These are phyloP conservation scores for Linnemannia exigua DNA, from an alignment of 192 early-diverging fungal genomes.

Conservation along the genomic window DNA sequence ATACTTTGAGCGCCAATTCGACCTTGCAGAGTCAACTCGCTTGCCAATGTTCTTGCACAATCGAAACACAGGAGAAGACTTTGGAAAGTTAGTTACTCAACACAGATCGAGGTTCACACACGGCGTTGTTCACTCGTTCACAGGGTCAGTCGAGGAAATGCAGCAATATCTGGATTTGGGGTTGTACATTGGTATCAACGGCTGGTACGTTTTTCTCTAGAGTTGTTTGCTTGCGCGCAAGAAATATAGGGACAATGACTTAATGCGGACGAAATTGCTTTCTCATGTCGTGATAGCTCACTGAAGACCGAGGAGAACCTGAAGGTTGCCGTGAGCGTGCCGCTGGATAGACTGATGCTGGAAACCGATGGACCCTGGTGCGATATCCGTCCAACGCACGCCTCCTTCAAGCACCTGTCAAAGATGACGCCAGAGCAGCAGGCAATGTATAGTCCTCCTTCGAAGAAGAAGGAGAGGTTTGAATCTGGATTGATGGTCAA, in stretches of 20 bases:
- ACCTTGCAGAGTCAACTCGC: slow-evolving; percentile 77
- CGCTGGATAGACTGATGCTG: slow-evolving; percentile 86
- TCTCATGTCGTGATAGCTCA: slow-evolving; percentile 58
- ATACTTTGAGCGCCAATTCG: slow-evolving; percentile 87
- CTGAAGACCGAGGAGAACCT: slow-evolving; percentile 91
- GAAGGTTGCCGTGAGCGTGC: slow-evolving; percentile 77
- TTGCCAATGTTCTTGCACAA: slow-evolving; percentile 96
- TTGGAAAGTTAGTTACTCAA: slow-evolving; percentile 72
- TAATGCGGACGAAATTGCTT: neutral
- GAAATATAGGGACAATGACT: neutral
- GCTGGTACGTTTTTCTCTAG: slow-evolving; percentile 67
- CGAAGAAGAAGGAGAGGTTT: slow-evolving; percentile 86
- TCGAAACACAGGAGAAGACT: slow-evolving; percentile 85
- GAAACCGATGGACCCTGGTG: slow-evolving; percentile 98
- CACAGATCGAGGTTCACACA: slow-evolving; percentile 72
- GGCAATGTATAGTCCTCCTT: slow-evolving; percentile 55
- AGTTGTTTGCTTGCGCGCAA: neutral
- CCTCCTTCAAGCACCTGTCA: slow-evolving; percentile 73
- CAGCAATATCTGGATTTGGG: slow-evolving; percentile 73
- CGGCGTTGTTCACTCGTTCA: slow-evolving; percentile 95
- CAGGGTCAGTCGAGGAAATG: slow-evolving; percentile 78
- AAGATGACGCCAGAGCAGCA: slow-evolving; percentile 37
- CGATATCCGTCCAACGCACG: slow-evolving; percentile 90
- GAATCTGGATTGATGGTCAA: slow-evolving; percentile 79
- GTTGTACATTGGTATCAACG: slow-evolving; percentile 95